Evolutionary conservation across 2,329 filamentous ascomycete species (phyloP).

Genomic region (Botrytis hyacinthi): DNA sequence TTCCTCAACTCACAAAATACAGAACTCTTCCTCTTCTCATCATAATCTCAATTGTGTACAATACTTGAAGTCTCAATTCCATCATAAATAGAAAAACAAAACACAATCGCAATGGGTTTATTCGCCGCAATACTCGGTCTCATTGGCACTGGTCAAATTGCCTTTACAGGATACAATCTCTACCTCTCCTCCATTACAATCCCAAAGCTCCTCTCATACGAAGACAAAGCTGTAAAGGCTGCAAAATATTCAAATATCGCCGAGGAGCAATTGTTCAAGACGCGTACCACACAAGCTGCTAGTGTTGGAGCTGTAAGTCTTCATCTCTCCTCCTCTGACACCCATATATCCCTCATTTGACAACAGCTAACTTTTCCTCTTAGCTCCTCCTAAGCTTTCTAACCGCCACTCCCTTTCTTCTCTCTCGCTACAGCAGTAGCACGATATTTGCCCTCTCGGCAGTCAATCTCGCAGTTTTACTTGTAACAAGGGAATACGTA

Average conservation of each 20-base stretch:
- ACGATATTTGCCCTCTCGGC: not conserved
- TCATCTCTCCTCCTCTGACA: not conserved
- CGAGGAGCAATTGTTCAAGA: slow-evolving; percentile 44
- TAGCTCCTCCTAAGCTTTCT: slow-evolving; percentile 4
- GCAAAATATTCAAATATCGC: slow-evolving; percentile 47
- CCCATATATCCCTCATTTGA: not conserved
- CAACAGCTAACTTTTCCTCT: not conserved
- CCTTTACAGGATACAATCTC: slow-evolving; percentile 44
- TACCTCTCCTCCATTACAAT: slow-evolving; percentile 45
- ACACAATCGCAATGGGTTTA: not conserved
- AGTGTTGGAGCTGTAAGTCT: slow-evolving; percentile 14
- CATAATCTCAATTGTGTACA: not conserved
- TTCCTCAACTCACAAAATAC: not conserved
- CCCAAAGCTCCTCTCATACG: slow-evolving; percentile 46
- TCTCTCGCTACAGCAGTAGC: not conserved
- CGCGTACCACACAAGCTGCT: slow-evolving; percentile 44
- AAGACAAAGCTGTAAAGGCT: slow-evolving; percentile 45
- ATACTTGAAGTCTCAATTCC: not conserved
- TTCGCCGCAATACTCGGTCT: slow-evolving; percentile 11
- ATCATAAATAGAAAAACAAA: not conserved
- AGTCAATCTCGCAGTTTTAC: not conserved
- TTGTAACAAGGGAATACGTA: slow-evolving; percentile 1
- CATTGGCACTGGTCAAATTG: slow-evolving; percentile 37
- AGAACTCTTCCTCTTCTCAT: not conserved
- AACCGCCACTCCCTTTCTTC: not conserved